phyloP scores from a whole-genome alignment of 345 rosid genomes.

The Brassica rapa region DNA sequence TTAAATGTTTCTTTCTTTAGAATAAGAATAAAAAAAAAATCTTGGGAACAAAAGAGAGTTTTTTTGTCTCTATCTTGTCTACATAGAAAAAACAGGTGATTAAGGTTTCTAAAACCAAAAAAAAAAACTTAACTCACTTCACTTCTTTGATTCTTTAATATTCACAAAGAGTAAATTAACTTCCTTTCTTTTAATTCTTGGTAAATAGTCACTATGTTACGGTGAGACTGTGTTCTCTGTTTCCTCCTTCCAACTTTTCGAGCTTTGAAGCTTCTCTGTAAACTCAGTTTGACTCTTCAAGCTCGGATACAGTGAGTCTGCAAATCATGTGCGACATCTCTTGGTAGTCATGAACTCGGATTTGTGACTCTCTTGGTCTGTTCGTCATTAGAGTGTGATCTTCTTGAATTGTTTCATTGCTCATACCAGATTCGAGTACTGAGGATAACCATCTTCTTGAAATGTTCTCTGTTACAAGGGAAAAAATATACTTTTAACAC shows the following conservation, averaged over 20 bases:
- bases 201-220: neutral
- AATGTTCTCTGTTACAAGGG: conserved; percentile 18
- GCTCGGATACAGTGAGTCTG: conserved; percentile 27
- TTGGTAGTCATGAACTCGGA: conserved; percentile 12
- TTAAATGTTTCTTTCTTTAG: too few relatives aligned
- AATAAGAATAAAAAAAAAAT: too few relatives aligned
- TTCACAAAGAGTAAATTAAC: conserved; percentile 25
- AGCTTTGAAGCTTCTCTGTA: conserved; percentile 20
- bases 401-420: conserved; percentile 2
- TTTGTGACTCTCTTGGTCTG: conserved; percentile 2
- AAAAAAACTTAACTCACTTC: conserved; percentile 18
- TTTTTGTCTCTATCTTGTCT: neutral
- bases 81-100: conserved; percentile 1
- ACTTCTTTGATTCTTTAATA: conserved; percentile 33
- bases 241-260: conserved; percentile 1
- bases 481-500: conserved; percentile 8
- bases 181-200: neutral
- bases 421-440: conserved; percentile 10
- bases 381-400: neutral
- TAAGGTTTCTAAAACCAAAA: conserved; percentile 23
- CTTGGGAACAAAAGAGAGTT: too few relatives aligned
- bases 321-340: conserved; percentile 23
- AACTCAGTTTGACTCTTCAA: conserved; percentile 13
- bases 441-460: conserved; percentile 28
- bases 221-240: neutral